Percentiles rank a stretch among this genome's conserved stretches.
Conservation (phyloP, 1,284 basidiomycete genomes). For the Ganoderma multipileum region DNA sequence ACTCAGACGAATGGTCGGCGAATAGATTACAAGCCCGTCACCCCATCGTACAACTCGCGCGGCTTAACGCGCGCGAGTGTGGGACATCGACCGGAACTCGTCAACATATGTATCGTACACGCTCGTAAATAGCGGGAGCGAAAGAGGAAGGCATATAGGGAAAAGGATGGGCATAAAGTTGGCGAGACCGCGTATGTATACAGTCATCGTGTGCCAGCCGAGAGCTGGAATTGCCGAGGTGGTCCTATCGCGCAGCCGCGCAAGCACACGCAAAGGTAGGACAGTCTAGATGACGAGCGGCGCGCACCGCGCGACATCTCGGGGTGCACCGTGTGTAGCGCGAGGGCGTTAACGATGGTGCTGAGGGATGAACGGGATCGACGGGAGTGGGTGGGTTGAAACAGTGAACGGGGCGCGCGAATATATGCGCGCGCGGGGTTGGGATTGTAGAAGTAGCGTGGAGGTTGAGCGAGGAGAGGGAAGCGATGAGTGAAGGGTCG, state of each 20-base stretch:
- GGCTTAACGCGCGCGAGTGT: background rate
- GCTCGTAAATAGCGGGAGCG: background rate
- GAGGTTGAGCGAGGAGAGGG: background rate
- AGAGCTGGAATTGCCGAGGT: no score
- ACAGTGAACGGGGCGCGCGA: background rate
- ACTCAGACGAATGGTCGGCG: background rate
- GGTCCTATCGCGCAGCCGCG: background rate
- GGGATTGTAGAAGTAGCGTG: background rate
- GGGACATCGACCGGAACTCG: background rate
- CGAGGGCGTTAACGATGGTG: background rate
- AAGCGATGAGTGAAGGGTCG: no score
- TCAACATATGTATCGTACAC: slow-evolving; percentile 2
- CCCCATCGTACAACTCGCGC: slow-evolving; percentile 6
- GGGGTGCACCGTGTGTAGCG: background rate
- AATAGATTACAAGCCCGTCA: slow-evolving; percentile 1
- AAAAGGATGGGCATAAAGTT: background rate
- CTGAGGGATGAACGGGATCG: background rate
- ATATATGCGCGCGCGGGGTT: background rate
- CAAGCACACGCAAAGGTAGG: background rate
- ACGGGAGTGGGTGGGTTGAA: background rate
- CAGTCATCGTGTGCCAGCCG: background rate
- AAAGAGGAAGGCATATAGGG: background rate
- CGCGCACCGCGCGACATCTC: background rate
- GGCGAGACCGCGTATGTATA: background rate
- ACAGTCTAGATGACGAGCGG: background rate